phyloP scores from a whole-genome alignment of 2,329 filamentous ascomycete genomes.

The Nemania diffusa region DNA sequence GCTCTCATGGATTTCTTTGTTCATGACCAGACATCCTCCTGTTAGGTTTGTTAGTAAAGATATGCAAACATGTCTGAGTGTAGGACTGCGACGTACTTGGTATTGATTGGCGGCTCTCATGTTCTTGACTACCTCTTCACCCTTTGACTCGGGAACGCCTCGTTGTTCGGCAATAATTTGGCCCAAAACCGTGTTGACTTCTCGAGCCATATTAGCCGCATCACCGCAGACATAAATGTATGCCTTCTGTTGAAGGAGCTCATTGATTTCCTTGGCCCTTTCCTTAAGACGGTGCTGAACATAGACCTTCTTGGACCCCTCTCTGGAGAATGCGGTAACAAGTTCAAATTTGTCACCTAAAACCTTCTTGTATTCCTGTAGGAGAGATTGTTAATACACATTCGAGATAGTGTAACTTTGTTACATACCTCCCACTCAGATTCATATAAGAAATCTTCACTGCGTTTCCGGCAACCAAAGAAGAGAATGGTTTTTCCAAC shows the following conservation, averaged over 20 bases:
- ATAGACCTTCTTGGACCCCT: constrained; percentile 88
- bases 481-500: constrained; percentile 92
- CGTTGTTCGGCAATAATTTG: constrained; percentile 89
- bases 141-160: constrained; percentile 84
- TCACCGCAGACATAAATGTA: constrained; percentile 99
- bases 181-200: constrained; percentile 86
- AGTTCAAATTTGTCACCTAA: constrained; percentile 91
- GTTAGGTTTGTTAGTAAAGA: constrained; percentile 48
- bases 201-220: constrained; percentile 95
- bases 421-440: constrained; percentile 88
- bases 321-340: constrained; percentile 94
- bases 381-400: constrained; percentile 42
- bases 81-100: constrained; percentile 70
- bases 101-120: constrained; percentile 97
- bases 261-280: constrained; percentile 83
- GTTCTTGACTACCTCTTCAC: constrained; percentile 94
- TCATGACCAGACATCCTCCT: constrained; percentile 80
- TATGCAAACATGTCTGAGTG: constrained; percentile 3
- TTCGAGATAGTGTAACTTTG: background rate
- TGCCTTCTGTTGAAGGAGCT: constrained; percentile 84
- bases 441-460: constrained; percentile 93
- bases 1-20: constrained; percentile 29
- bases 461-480: constrained; percentile 88
- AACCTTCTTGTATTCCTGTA: constrained; percentile 80
- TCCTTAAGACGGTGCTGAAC: constrained; percentile 94